phyloP scores from a whole-genome alignment of 2,329 filamentous ascomycete genomes.

The Pseudogymnoascus sp. region DNA sequence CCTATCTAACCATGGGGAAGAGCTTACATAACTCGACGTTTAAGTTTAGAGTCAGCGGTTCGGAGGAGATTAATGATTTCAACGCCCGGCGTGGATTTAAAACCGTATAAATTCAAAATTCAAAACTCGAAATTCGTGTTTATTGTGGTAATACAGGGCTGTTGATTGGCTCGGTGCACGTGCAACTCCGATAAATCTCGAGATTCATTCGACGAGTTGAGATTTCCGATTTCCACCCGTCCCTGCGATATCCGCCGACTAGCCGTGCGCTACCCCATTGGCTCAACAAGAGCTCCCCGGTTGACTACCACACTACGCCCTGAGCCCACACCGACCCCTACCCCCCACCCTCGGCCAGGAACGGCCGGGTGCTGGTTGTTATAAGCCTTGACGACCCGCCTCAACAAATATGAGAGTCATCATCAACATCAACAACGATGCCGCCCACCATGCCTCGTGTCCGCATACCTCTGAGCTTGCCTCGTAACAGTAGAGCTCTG shows the following conservation, averaged over 20 bases:
- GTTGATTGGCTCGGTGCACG: not conserved
- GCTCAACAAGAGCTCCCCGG: not conserved
- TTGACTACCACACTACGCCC: not conserved
- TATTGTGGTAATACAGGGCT: not conserved
- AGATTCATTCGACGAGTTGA: not conserved
- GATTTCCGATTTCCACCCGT: not conserved
- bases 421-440: conserved; percentile 21
- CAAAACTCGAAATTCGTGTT: not conserved
- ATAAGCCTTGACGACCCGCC: conserved; percentile 15
- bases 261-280: conserved; percentile 2
- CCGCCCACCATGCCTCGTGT: conserved; percentile 30
- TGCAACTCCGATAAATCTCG: not conserved
- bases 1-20: not conserved
- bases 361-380: conserved; percentile 13
- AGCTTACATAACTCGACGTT: not conserved
- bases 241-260: not conserved
- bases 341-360: conserved; percentile 19
- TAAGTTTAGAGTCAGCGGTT: not conserved
- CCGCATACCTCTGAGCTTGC: conserved; percentile 20
- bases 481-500: conserved; percentile 42
- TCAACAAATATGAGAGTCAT: conserved; percentile 12
- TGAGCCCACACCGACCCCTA: not conserved
- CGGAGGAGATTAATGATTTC: not conserved
- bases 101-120: not conserved
- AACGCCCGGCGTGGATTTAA: not conserved